Evolutionary conservation across 2,329 filamentous ascomycete species (phyloP).

Genomic region (Dothidotthia symphoricarpi): DNA sequence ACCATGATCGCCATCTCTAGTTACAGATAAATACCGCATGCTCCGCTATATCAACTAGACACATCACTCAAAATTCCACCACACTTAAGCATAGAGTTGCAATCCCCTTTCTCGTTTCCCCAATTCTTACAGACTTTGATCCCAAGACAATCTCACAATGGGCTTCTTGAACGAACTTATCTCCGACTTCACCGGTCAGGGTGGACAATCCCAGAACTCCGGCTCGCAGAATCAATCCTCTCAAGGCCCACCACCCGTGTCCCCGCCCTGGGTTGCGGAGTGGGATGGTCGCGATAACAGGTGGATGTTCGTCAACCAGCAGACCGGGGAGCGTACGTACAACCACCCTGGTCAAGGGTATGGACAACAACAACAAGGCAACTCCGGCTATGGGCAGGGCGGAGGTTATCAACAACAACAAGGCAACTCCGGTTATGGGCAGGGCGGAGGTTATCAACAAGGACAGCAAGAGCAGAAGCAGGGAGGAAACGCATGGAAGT

Average conservation of each 20-base stretch:
- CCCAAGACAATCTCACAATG: conserved; percentile 11
- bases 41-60: too few species aligned
- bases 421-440: conserved; percentile 15
- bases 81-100: too few species aligned
- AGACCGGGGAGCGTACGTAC: conserved; percentile 24
- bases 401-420: conserved; percentile 7
- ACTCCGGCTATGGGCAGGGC: conserved; percentile 19
- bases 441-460: conserved; percentile 3
- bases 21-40: too few species aligned
- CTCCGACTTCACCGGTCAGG: conserved; percentile 15
- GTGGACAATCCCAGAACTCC: conserved; percentile 6
- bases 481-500: conserved; percentile 28
- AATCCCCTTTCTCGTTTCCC: too few species aligned
- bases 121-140: too few species aligned
- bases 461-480: conserved; percentile 18
- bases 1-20: too few species aligned
- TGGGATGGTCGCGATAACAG: conserved; percentile 23
- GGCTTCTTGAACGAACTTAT: conserved; percentile 22
- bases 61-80: too few species aligned
- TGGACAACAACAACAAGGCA: conserved; percentile 6
- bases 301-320: conserved; percentile 30
- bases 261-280: conserved; percentile 24
- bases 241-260: conserved; percentile 26
- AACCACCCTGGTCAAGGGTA: conserved; percentile 19
- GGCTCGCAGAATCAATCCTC: conserved; percentile 6